phyloP scores from a whole-genome alignment of 2,329 filamentous ascomycete species.

The Bisporella sp. region DNA sequence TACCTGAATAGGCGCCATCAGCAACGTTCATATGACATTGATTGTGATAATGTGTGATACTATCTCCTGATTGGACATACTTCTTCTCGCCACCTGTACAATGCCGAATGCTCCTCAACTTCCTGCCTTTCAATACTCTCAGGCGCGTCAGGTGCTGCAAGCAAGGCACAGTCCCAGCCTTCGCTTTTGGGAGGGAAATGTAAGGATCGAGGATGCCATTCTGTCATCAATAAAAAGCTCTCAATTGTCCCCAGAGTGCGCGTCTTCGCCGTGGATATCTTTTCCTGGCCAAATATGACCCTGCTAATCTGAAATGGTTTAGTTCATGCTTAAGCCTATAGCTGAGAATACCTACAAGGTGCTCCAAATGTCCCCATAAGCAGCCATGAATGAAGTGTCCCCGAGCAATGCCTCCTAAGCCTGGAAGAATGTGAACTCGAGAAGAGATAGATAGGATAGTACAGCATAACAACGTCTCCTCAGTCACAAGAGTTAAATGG shows the following conservation, averaged over 20 bases:
- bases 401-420: conserved; percentile 36
- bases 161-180: conserved; percentile 47
- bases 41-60: too few species aligned
- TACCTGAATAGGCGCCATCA: conserved; percentile 23
- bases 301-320: conserved; percentile 32
- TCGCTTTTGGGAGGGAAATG: conserved; percentile 46
- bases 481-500: conserved; percentile 39
- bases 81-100: conserved; percentile 26
- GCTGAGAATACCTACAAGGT: conserved; percentile 24
- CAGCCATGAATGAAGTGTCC: conserved; percentile 46
- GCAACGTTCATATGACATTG: too few species aligned
- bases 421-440: conserved; percentile 38
- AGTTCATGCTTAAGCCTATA: too few species aligned
- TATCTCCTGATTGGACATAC: too few species aligned
- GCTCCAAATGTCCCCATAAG: conserved; percentile 47
- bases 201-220: conserved; percentile 48
- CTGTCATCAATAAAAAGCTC: conserved; percentile 44
- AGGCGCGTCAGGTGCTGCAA: conserved; percentile 20
- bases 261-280: conserved; percentile 39
- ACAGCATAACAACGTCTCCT: conserved; percentile 45
- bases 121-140: neutral
- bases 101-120: conserved; percentile 9
- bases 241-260: conserved; percentile 46
- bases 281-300: conserved; percentile 47
- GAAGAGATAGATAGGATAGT: conserved; percentile 49